A percentile compares a stretch with the other conserved stretches of the same genome.
These are phyloP conservation scores for Solanum chacoense DNA, from an alignment of 305 asterid genomes.

Conservation along the genomic window DNA sequence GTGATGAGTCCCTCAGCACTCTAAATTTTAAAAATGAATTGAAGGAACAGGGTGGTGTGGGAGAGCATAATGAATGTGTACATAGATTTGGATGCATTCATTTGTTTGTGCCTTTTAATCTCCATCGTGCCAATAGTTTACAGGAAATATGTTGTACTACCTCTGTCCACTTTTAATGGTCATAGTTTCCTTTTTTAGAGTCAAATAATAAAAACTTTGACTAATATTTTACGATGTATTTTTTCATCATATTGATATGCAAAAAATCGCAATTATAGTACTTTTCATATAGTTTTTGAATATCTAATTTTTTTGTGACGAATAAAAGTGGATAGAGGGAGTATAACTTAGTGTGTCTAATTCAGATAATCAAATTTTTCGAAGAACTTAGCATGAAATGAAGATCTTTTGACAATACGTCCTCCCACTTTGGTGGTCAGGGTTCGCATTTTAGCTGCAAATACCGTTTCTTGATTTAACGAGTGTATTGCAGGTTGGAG, in stretches of 20 bases:
- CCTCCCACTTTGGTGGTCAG: background rate
- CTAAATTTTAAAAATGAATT: background rate
- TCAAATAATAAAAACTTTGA: background rate
- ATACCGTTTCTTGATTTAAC: background rate
- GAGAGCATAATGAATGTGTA: background rate
- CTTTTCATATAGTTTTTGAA: background rate
- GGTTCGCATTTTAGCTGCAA: background rate
- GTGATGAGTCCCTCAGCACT: background rate
- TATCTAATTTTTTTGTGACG: background rate
- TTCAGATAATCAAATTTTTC: background rate
- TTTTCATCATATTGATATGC: background rate
- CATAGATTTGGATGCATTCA: background rate
- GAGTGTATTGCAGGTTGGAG: slow-evolving; percentile 67
- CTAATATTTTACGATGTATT: background rate
- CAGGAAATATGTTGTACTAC: background rate
- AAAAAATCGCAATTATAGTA: background rate
- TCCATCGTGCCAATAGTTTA: background rate
- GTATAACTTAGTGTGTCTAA: background rate
- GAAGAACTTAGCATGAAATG: background rate
- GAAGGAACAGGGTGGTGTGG: background rate
- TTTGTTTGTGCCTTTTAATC: background rate
- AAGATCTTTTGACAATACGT: background rate
- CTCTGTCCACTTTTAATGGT: background rate
- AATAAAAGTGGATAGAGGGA: background rate
- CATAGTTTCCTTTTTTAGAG: background rate